phyloP scores from a whole-genome alignment of 1,284 basidiomycete genomes.

The Abortiporus biennis region DNA sequence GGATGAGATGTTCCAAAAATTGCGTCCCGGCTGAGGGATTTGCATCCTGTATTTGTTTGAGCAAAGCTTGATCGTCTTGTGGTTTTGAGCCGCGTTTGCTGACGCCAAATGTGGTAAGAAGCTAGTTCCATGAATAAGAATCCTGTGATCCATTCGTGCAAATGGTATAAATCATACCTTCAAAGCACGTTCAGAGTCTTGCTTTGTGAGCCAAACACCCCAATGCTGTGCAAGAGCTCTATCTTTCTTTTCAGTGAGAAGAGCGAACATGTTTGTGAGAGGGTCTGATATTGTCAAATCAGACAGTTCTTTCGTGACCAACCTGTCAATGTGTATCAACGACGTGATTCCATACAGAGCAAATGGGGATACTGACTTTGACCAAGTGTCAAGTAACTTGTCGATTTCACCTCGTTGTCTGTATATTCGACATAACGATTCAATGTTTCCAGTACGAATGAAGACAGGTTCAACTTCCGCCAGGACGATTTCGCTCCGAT shows the following conservation, averaged over 20 bases:
- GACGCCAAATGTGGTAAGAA: constrained; percentile 47
- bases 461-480: constrained; percentile 63
- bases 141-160: not conserved
- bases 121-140: constrained; percentile 29
- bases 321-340: constrained; percentile 33
- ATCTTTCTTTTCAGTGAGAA: constrained; percentile 59
- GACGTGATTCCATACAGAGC: not conserved
- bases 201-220: constrained; percentile 75
- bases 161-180: constrained; percentile 39
- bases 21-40: constrained; percentile 55
- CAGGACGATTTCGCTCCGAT: constrained; percentile 52
- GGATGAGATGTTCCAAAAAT: constrained; percentile 77
- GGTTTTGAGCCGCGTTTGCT: constrained; percentile 42
- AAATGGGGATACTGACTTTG: constrained; percentile 49
- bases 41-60: constrained; percentile 50
- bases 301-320: constrained; percentile 63
- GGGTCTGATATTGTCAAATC: constrained; percentile 69
- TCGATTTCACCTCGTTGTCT: constrained; percentile 48
- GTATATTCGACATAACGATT: constrained; percentile 62
- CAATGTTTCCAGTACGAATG: constrained; percentile 46
- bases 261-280: constrained; percentile 56
- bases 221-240: constrained; percentile 62
- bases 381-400: constrained; percentile 64
- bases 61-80: constrained; percentile 52
- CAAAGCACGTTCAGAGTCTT: constrained; percentile 65